phyloP scores from a whole-genome alignment of 176 grass and related monocot genomes.

The Carex cristatella region DNA sequence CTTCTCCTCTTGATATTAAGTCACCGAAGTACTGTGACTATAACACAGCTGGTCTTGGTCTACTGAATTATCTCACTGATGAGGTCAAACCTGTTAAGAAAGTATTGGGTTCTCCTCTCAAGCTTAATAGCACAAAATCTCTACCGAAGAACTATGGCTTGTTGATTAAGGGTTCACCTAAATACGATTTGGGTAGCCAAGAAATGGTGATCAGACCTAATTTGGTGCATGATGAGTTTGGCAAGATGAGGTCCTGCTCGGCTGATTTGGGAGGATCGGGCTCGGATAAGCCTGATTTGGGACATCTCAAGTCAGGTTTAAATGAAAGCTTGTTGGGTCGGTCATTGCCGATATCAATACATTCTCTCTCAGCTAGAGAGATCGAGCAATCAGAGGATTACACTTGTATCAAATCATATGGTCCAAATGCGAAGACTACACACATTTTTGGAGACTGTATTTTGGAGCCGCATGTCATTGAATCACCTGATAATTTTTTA shows the following conservation, averaged over 20 bases:
- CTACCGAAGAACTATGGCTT: conserved; percentile 49
- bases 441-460: conserved; percentile 95
- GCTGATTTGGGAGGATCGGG: conserved; percentile 20
- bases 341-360: conserved; percentile 53
- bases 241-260: conserved; percentile 55
- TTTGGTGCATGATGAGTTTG: conserved; percentile 44
- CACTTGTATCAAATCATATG: conserved; percentile 83
- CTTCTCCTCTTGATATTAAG: conserved; percentile 83
- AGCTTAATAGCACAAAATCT: conserved; percentile 31
- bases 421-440: conserved; percentile 83
- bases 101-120: conserved; percentile 25
- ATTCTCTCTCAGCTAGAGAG: conserved; percentile 68
- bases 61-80: conserved; percentile 50
- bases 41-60: conserved; percentile 58
- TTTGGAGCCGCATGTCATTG: conserved; percentile 48
- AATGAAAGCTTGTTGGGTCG: conserved; percentile 18
- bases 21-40: conserved; percentile 57
- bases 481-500: conserved; percentile 26
- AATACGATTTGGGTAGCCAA: background rate
- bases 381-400: conserved; percentile 99
- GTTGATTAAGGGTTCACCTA: background rate
- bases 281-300: conserved; percentile 58
- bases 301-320: conserved; percentile 11
- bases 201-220: conserved; percentile 14
- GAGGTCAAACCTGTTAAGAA: conserved; percentile 11